Conservation (phyloP, 495 filamentous ascomycete species). For the Thermochaetoides thermophila region DNA sequence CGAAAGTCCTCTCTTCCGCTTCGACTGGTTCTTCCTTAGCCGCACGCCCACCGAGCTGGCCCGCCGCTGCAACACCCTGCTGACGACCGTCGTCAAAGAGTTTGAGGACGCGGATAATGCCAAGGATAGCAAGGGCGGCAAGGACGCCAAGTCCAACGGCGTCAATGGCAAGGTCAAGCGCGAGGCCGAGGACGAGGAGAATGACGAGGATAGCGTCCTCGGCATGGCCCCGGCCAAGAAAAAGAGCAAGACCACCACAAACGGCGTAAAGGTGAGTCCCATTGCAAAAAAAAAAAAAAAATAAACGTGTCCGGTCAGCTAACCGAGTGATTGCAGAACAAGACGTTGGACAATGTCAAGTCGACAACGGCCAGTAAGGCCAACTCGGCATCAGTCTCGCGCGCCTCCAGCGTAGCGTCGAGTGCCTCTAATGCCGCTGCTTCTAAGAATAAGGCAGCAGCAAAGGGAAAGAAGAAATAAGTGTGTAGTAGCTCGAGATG, state of each 20-base stretch:
- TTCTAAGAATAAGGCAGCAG: constrained; percentile 31
- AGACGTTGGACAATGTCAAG: constrained; percentile 47
- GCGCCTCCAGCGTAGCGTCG: constrained; percentile 38
- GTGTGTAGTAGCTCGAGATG: too few relatives aligned
- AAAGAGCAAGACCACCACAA: constrained; percentile 71
- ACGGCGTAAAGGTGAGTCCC: constrained; percentile 49
- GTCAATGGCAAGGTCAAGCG: constrained; percentile 58
- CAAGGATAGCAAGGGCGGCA: constrained; percentile 44
- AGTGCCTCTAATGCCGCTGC: constrained; percentile 28
- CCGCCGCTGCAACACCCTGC: constrained; percentile 80
- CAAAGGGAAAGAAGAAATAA: constrained; percentile 44
- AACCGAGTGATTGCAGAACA: constrained; percentile 34
- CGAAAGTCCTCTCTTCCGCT: constrained; percentile 87
- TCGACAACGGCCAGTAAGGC: constrained; percentile 36
- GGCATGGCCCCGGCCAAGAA: constrained; percentile 74
- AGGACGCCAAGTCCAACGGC: constrained; percentile 47
- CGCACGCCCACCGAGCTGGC: constrained; percentile 86
- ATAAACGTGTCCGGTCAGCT: not conserved
- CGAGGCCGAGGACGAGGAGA: constrained; percentile 59
- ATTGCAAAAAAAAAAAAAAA: not conserved
- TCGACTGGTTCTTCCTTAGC: constrained; percentile 98
- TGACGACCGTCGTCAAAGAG: constrained; percentile 86
- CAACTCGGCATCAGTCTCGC: constrained; percentile 39
- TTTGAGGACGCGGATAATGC: constrained; percentile 55
- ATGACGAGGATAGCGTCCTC: constrained; percentile 64